Evolutionary conservation across 108 stramenopile genomes (phyloP), one percentile per base, ranked within the genome.

Genomic region (Cyclotella sp.): DNA sequence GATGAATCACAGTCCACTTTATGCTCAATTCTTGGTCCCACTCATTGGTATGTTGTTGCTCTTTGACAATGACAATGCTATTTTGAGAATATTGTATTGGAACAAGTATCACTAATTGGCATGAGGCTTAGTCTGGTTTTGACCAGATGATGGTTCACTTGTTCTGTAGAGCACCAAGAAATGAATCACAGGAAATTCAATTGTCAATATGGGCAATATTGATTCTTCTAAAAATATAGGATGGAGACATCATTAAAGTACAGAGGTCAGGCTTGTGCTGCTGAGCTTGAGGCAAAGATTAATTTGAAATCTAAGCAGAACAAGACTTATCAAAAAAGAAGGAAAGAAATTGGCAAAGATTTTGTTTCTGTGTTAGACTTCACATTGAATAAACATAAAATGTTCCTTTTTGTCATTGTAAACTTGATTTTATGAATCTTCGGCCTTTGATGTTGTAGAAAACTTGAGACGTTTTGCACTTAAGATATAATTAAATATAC

Each of bases 101-200:
- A 87, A 40, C 72, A 76, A 9, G 74, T 88, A 30, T 71, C 88
- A 18, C 78, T 76, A 0, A 43, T 90, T 54, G 77, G 93, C 52
- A 90, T 86, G 46, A 86, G 90, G 45, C 84, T 91, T 7, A 60
- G 73, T 22, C 86, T 78, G 18, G n/a, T 81, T 24, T 30, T 57
- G 29, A 70, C 79, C 19, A 61, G 92, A 80, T 68, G 55, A 87
- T 77, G 83, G 82, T 72, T 84, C 62, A 61, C 66, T 9, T 94
- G 91, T 51, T 57, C 84, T 44, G 94, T 95, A 19, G 89, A 80
- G 9, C 85, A 91, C 59, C 97, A 97, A 78, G 97, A 97, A 76
- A 91, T 96, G 87, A 96, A 97, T 82, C 97, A 97, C 78, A 89
- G 97, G 63, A 93, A 90, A 62, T 96, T 96, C 55, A 93, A 94